Evolutionary conservation across 441 rosid species (phyloP), one percentile per base, ranked within the genome.

Genomic region (Hura crepitans): DNA sequence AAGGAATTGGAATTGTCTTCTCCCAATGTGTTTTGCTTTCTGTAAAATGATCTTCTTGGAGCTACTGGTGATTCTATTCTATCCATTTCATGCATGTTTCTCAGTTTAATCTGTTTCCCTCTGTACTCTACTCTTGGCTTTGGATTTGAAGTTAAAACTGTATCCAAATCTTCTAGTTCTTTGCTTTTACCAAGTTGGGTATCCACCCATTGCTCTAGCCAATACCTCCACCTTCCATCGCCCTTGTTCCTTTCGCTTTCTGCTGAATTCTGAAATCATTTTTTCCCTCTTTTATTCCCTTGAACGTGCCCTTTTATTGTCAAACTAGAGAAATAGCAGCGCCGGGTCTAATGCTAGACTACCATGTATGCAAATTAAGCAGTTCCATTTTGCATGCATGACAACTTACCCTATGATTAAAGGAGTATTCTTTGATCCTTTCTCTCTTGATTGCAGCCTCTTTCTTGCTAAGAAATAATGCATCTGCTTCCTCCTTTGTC

Each of bases 171-270:
- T 85, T 93, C 97, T 15, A 85, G 78, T 47, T 89, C 95, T 69
- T 84, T 88, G 77, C 94, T 88, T 77, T 87, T 91, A 18, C 77
- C 53, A 7, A 88, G 67, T 78, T 91, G 98, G 0, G 91, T 85
- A 50, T 91, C 98, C 71, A 89, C 94, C 97, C 98, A 89, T 69
- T 89, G 85, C 50, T 88, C 97, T 81, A 89, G 71, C 97, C 98
- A 93, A 72, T 89, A 85, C 82, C 85, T 85, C 87, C 88, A 88
- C 62, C 91, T 83, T 45, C 93, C 94, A 70, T 74, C 85, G n/a
- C 71, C 79, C 62, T 78, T 85, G 76, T 79, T 84, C 67, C 84
- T 86, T 43, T 91, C 92, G 1, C 87, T 83, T 78, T 93, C 98
- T 8, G 98, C 86, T 0, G 98, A 89, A 75, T 86, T 91, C 97